Evolutionary conservation across 139 green algal genomes (phyloP), one percentile per base, ranked within the genome.

Genomic region (Deuterostichococcus epilithicus): DNA sequence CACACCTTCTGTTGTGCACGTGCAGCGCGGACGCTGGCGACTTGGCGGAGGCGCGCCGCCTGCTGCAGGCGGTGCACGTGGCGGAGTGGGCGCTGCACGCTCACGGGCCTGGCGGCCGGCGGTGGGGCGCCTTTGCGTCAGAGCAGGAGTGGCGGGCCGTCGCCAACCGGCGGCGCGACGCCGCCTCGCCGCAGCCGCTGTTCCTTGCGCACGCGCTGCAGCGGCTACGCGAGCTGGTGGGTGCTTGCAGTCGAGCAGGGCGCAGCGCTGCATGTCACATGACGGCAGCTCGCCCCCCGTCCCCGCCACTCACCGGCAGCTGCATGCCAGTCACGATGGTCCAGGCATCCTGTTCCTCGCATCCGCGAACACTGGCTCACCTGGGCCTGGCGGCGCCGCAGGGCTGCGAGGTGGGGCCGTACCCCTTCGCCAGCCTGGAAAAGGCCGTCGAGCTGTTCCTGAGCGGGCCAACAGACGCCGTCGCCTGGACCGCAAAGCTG

Each of bases 81-180:
- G 70, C 86, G 74, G 76, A 80, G 39, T 91, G 86, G 85, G 79
- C 74, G 33, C 68, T 34, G 2, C 33, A 8, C 33, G 78, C 86
- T 37, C 42, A 69, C 30, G 52, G 79, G 63, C 15, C 18, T 34
- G 30, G 47, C 23, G 28, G 37, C 63, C 38, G 63, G 13, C 44
- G 68, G 30, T 72, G 75, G 5, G 85, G 88, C 5, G 69, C 81
- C 52, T 89, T 78, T 52, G 74, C 63, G 30, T 88, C 84, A 0
- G 68, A 87, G 58, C 63, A 76, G 33, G 85, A 89, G 65, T 92
- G 88, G 88, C 69, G 77, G 34, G 39, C 52, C 42, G 47, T 72
- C 69, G 78, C 70, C 45, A 85, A 77, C 69, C 76, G 66, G 47
- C 67, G 75, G 32, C 77, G 44, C 28, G 74, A 32, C 2, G 76